Evolutionary conservation across 768 basidiomycete genomes (phyloP).

Genomic region (Tricholoma saponaceum): DNA sequence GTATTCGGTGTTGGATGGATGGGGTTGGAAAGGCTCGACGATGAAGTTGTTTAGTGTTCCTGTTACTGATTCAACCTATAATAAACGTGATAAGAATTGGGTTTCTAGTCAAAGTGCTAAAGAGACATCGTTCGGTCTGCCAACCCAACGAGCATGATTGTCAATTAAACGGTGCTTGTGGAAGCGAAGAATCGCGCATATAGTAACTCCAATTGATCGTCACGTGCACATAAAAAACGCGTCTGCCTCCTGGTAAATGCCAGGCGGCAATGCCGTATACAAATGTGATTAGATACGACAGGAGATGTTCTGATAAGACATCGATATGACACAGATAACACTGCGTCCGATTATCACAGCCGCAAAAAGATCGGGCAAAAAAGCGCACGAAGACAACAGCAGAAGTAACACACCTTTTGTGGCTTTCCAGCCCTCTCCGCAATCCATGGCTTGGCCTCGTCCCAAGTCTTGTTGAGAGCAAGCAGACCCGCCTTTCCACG

Average conservation of each 20-base stretch:
- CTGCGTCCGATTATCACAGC: background rate
- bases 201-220: no score
- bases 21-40: conserved; percentile 98
- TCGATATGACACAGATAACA: conserved; percentile 16
- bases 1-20: conserved; percentile 90
- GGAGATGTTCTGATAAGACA: conserved; percentile 11
- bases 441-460: conserved; percentile 87
- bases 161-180: no score
- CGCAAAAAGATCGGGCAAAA: conserved; percentile 2
- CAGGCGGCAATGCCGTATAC: conserved; percentile 3
- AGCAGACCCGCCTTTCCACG: conserved; percentile 97
- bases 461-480: conserved; percentile 90
- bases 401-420: conserved; percentile 63
- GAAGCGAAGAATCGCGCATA: no score
- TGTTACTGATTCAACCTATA: conserved; percentile 86
- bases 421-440: conserved; percentile 85
- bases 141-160: no score
- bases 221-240: conserved; percentile 21
- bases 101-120: conserved; percentile 4
- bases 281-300: conserved; percentile 15
- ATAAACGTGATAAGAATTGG: conserved; percentile 12
- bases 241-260: conserved; percentile 11
- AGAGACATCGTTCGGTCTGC: no score
- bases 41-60: conserved; percentile 97
- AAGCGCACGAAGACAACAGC: conserved; percentile 13